Evolutionary conservation across 2,329 filamentous ascomycete genomes (phyloP).

Genomic region (Fusarium metavorans): DNA sequence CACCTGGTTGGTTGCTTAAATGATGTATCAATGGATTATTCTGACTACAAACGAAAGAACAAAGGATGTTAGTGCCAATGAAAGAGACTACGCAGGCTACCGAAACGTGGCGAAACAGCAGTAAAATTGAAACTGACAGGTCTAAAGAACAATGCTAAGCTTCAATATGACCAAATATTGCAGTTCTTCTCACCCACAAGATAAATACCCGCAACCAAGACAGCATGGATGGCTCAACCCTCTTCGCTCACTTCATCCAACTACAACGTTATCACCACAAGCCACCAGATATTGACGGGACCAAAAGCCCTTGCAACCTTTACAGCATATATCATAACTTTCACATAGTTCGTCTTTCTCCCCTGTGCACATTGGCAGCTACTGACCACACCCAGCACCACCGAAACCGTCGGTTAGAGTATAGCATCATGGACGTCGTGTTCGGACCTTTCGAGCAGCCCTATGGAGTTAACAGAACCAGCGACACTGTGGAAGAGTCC

Average conservation of each 20-base stretch:
- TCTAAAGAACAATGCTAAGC: slow-evolving; percentile 13
- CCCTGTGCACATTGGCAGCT: background rate
- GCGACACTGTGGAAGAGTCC: background rate
- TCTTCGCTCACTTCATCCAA: background rate
- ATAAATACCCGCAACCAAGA: slow-evolving; percentile 19
- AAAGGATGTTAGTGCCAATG: background rate
- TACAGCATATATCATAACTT: background rate
- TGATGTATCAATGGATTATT: slow-evolving; percentile 21
- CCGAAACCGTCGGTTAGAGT: background rate
- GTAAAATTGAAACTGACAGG: background rate
- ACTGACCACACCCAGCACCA: background rate
- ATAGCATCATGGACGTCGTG: slow-evolving; percentile 20
- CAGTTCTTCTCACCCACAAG: background rate
- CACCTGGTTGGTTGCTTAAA: slow-evolving; percentile 1
- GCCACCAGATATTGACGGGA: background rate
- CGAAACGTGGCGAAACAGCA: slow-evolving; percentile 19
- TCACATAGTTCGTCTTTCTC: slow-evolving; percentile 4
- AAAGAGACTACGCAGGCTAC: background rate
- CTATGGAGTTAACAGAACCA: background rate
- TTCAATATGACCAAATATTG: background rate
- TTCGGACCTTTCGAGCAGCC: slow-evolving; percentile 7
- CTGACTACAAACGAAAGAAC: slow-evolving; percentile 12
- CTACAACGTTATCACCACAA: slow-evolving; percentile 5
- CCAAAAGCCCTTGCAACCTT: background rate
- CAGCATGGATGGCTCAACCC: background rate